phyloP scores from a whole-genome alignment of 73 alveolate species.

The Loxodes magnus region DNA sequence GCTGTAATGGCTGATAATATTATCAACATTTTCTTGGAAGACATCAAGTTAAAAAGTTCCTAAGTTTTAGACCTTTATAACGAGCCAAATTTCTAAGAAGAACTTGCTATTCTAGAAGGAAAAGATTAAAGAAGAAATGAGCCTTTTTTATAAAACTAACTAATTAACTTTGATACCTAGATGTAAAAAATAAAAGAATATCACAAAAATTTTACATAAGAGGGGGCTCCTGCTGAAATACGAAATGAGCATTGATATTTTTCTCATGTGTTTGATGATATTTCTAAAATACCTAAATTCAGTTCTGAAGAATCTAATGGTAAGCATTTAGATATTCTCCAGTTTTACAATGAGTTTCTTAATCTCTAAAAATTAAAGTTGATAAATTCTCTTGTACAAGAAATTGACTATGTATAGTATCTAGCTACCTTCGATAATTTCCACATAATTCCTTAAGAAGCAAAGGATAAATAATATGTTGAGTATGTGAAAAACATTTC shows the following conservation, averaged over 20 bases:
- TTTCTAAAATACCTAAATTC: slow-evolving; percentile 28
- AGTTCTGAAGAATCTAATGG: slow-evolving; percentile 67
- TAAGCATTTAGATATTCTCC: slow-evolving; percentile 53
- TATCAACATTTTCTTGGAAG: slow-evolving; percentile 59
- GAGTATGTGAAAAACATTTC: slow-evolving; percentile 38
- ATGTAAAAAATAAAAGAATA: slow-evolving; percentile 64
- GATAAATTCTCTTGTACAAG: slow-evolving; percentile 19
- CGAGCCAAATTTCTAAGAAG: slow-evolving; percentile 75
- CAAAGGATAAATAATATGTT: slow-evolving; percentile 31
- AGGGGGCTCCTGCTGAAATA: slow-evolving; percentile 23
- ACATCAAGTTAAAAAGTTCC: slow-evolving; percentile 59
- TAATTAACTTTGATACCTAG: slow-evolving; percentile 91
- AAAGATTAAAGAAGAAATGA: slow-evolving; percentile 40
- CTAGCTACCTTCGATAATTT: slow-evolving; percentile 58
- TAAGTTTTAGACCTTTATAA: slow-evolving; percentile 67
- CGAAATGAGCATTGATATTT: slow-evolving; percentile 41
- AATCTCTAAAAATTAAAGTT: slow-evolving; percentile 39
- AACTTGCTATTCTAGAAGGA: slow-evolving; percentile 60
- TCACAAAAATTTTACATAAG: slow-evolving; percentile 44
- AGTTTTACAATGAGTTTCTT: slow-evolving; percentile 25
- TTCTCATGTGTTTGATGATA: slow-evolving; percentile 18
- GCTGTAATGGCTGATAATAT: slow-evolving; percentile 75
- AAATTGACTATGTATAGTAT: slow-evolving; percentile 64
- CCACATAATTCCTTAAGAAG: slow-evolving; percentile 45
- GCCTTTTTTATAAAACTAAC: slow-evolving; percentile 64